These are phyloP conservation scores for Leishmania mexicana DNA, from an alignment of 208 protist species.

Conservation along the genomic window DNA sequence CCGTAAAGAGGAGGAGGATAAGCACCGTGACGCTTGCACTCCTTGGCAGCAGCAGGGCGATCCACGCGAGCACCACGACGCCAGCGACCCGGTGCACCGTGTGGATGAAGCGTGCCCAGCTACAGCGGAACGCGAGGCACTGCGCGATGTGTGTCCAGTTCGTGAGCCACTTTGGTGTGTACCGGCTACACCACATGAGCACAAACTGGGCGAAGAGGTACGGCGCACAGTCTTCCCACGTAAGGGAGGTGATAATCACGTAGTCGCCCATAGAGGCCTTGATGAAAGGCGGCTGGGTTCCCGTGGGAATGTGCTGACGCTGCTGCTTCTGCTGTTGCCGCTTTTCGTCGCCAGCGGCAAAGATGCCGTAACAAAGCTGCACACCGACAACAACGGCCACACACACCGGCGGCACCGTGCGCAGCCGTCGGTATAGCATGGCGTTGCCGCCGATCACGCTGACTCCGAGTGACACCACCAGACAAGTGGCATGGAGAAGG, in stretches of 20 bases:
- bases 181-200: constrained; percentile 32
- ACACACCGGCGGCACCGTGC: constrained; percentile 22
- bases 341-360: neutral
- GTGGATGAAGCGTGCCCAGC: constrained; percentile 17
- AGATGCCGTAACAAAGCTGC: constrained; percentile 18
- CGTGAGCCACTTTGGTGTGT: constrained; percentile 10
- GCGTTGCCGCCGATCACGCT: constrained; percentile 28
- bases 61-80: constrained; percentile 25
- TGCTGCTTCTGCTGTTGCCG: neutral
- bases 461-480: constrained; percentile 26
- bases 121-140: constrained; percentile 30
- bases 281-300: too few relatives aligned
- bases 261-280: neutral
- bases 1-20: constrained; percentile 25
- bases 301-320: neutral
- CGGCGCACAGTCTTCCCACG: constrained; percentile 13
- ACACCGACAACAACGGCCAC: constrained; percentile 22
- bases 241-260: neutral
- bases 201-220: constrained; percentile 29
- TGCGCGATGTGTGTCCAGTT: constrained; percentile 21
- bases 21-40: constrained; percentile 25
- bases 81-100: constrained; percentile 14
- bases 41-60: constrained; percentile 26
- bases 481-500: constrained; percentile 16
- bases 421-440: constrained; percentile 27